Conservation (phyloP, 345 rosid species). For the Eutrema japonicum region DNA sequence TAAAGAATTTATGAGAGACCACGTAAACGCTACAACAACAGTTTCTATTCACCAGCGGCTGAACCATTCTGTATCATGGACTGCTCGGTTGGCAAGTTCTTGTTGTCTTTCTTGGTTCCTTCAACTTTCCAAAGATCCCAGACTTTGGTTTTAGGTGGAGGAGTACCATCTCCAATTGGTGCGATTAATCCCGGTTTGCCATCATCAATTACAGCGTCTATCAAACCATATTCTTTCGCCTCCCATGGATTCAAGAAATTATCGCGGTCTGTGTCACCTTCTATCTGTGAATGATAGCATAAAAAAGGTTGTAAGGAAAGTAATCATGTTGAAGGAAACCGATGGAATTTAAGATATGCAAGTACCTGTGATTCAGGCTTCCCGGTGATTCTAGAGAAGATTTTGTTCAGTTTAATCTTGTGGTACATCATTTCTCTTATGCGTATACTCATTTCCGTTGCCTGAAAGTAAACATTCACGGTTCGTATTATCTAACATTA, state of each 20-base stretch:
- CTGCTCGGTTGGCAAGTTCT: conserved; percentile 65
- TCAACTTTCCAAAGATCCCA: conserved; percentile 81
- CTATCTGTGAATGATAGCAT: conserved; percentile 53
- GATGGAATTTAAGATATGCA: neutral
- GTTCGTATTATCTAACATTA: neutral
- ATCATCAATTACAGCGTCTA: conserved; percentile 84
- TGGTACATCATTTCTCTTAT: conserved; percentile 82
- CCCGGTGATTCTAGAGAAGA: conserved; percentile 75
- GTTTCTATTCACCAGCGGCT: conserved; percentile 32
- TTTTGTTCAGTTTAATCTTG: conserved; percentile 77
- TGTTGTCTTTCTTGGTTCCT: conserved; percentile 63
- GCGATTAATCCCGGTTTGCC: conserved; percentile 96
- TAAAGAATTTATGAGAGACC: neutral
- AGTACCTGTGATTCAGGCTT: conserved; percentile 73
- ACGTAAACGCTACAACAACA: conserved; percentile 26
- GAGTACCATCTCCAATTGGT: conserved; percentile 62
- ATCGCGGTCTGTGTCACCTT: conserved; percentile 78
- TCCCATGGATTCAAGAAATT: conserved; percentile 94
- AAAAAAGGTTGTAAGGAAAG: neutral
- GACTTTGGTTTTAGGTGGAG: conserved; percentile 72
- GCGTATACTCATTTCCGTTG: conserved; percentile 70
- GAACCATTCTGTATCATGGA: conserved; percentile 42
- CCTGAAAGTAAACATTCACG: conserved; percentile 53
- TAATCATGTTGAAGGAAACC: neutral
- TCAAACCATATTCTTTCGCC: conserved; percentile 88